These are phyloP conservation scores for Cordyceps farinosa DNA, from an alignment of 2,329 filamentous ascomycete species.

Conservation along the genomic window DNA sequence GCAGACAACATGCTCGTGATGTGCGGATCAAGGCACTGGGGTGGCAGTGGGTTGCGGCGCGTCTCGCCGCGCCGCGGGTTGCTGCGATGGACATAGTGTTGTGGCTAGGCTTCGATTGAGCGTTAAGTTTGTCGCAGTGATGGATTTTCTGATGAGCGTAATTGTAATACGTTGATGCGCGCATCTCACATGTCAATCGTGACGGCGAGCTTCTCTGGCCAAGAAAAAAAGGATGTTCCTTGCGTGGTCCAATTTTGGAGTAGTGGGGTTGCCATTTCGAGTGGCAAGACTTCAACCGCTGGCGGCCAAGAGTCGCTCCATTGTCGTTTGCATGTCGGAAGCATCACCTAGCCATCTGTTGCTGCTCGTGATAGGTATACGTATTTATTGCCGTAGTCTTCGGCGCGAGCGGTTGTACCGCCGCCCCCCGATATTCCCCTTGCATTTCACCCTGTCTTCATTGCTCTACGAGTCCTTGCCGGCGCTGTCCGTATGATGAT, in stretches of 20 bases:
- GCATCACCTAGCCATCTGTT: not conserved
- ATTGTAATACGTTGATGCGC: not conserved
- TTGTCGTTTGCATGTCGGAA: not conserved
- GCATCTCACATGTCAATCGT: not conserved
- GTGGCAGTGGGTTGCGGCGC: not conserved
- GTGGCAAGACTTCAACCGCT: not conserved
- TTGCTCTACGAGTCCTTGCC: too few species aligned
- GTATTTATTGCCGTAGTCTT: too few species aligned
- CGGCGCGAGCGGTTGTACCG: not conserved
- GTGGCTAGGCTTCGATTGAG: not conserved
- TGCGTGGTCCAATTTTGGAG: not conserved
- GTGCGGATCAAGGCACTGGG: not conserved
- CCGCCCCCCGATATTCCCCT: too few species aligned
- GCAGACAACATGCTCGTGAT: slow-evolving; percentile 6
- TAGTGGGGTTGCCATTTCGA: not conserved
- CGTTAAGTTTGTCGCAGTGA: not conserved
- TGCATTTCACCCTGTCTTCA: too few species aligned
- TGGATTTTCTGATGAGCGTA: not conserved
- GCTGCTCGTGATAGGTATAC: not conserved
- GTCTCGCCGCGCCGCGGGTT: not conserved
- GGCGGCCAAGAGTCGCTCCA: not conserved
- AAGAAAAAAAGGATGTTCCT: not conserved
- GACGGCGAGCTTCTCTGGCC: not conserved
- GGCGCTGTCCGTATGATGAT: too few species aligned
- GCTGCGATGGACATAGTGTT: not conserved